phyloP scores from a whole-genome alignment of 768 basidiomycete species.

The Cystoderma amianthinum region DNA sequence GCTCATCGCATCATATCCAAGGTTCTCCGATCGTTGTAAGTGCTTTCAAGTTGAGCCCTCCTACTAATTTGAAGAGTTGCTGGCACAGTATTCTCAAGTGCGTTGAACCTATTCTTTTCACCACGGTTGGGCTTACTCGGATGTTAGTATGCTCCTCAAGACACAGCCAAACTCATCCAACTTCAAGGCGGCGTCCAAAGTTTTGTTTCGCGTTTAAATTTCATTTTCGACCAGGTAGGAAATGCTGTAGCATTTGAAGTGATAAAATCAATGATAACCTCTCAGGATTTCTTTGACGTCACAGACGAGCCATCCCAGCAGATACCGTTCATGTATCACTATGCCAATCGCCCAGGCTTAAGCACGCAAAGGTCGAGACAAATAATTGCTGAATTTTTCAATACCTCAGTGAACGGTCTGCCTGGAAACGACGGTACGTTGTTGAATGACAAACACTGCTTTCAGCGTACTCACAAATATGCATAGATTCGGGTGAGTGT shows the following conservation, averaged over 20 bases:
- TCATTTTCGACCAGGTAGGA: constrained; percentile 46
- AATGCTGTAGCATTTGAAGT: neutral
- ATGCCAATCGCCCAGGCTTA: constrained; percentile 51
- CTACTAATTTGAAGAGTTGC: too few relatives aligned
- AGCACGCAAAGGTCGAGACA: constrained; percentile 52
- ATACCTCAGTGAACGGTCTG: constrained; percentile 46
- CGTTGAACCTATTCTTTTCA: constrained; percentile 4
- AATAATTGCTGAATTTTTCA: constrained; percentile 49
- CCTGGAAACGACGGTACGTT: constrained; percentile 61
- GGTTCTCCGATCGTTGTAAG: constrained; percentile 53
- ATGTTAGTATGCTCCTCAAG: constrained; percentile 54
- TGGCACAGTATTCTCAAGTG: constrained; percentile 49
- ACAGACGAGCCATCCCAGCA: constrained; percentile 64
- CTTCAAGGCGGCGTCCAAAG: constrained; percentile 51
- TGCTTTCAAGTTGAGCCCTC: constrained; percentile 4
- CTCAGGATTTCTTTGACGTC: constrained; percentile 50
- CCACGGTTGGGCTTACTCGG: neutral
- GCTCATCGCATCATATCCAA: constrained; percentile 7
- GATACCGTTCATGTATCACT: constrained; percentile 68
- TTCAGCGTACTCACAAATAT: constrained; percentile 2
- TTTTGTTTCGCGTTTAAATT: constrained; percentile 49
- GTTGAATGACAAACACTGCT: too few relatives aligned
- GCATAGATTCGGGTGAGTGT: constrained; percentile 14
- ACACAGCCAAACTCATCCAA: constrained; percentile 52
- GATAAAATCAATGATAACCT: neutral